Base-by-base conservation (phyloP, 1,284 basidiomycete species). In the Schizophyllum commune region DNA sequence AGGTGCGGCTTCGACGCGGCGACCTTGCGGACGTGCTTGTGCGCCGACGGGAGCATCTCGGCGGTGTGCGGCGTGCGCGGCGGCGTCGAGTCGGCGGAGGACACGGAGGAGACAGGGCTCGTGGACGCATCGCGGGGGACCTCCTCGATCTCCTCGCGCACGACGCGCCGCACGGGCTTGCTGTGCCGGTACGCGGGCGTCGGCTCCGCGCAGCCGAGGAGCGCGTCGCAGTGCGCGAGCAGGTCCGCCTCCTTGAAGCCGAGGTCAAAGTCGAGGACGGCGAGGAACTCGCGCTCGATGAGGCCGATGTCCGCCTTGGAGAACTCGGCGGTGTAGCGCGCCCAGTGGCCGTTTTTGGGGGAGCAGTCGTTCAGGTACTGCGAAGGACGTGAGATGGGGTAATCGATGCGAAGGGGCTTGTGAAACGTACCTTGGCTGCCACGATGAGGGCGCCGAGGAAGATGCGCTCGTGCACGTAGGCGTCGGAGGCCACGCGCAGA, bases 261-360 rank as follows among this genome's bases (percentile, higher is more conserved):
- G 27, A 84, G 73, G 64, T 84, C 79, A 64, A 78, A 84, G 64
- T 82, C 79, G 59, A 84, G 74, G 21, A 84, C 83, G 59, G 82
- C 80, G 59, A 85, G 76, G 68, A 84, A 84, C 70, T 84, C 83
- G 64, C 83, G 79, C 68, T 84, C 83, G 63, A 84, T 83, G 58
- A 83, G 76, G 8, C 82, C 83, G 11, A 84, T 75, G 64, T 85
- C 83, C 19, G 81, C 77, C 65, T 82, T 83, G 62, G 83, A 83
- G 62, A 85, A 84, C 17, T 84, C 79, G 33, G 83, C 82, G 0
- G 83, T 84, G 70, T 82, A 84, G 7, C 82, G 69, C 5, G 82
- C 81, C 83, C 83, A 85, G 71, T 84, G 83, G 1, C 81, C 70
- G 70, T 84, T 84, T 72, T 83, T 84, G 19, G 85, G 74, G 0